Evolutionary conservation across 2,329 filamentous ascomycete species (phyloP).

Genomic region (Xylariaceae sp.): DNA sequence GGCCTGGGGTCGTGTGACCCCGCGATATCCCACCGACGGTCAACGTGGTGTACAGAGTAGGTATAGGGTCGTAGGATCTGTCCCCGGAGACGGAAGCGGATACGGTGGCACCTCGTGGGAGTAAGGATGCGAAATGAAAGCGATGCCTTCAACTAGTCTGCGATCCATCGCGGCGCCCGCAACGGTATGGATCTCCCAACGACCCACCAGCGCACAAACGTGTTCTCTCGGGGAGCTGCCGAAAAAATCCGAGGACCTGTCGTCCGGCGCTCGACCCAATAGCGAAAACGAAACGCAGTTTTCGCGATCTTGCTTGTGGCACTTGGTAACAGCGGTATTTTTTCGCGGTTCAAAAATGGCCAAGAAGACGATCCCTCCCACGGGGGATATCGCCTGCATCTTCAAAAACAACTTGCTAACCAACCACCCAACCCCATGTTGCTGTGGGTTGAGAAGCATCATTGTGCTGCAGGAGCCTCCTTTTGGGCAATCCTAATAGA

Average conservation of each 20-base stretch:
- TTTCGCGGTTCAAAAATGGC: not conserved
- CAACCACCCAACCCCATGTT: not conserved
- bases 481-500: not conserved
- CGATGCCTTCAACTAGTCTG: too few relatives aligned
- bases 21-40: too few relatives aligned
- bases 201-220: not conserved
- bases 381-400: not conserved
- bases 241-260: not conserved
- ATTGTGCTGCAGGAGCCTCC: not conserved
- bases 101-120: not conserved
- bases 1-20: too few relatives aligned
- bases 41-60: too few relatives aligned
- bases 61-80: not conserved
- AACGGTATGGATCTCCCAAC: not conserved
- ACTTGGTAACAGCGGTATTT: not conserved
- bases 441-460: too few relatives aligned
- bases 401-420: not conserved
- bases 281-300: not conserved
- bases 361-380: not conserved
- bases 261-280: too few relatives aligned
- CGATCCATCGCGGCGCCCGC: too few relatives aligned
- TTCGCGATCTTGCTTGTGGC: not conserved
- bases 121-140: not conserved
- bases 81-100: not conserved
- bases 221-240: not conserved